Percentiles rank a stretch among this genome's conserved stretches.
These are phyloP conservation scores for Spinacia oleracea DNA, from an alignment of 179 eudicot genomes.

Conservation along the genomic window DNA sequence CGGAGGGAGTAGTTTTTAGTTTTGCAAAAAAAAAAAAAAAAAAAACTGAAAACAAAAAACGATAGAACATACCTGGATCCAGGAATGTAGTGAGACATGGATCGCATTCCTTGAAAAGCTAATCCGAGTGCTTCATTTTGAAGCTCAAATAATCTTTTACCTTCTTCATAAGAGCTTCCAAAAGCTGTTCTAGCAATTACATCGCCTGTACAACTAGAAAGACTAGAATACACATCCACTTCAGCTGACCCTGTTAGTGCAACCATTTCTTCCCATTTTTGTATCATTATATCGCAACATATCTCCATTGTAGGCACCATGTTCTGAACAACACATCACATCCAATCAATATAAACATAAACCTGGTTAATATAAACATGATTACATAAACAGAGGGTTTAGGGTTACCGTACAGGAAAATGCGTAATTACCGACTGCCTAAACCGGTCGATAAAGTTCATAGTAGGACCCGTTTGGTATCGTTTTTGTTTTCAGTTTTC, in stretches of 20 bases:
- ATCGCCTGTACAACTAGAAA: constrained; percentile 7
- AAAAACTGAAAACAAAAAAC: too few relatives aligned
- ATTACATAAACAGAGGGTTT: too few relatives aligned
- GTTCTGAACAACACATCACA: background rate
- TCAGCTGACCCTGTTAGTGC: background rate
- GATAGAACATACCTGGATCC: constrained; percentile 20
- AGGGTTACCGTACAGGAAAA: too few relatives aligned
- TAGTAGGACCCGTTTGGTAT: too few relatives aligned
- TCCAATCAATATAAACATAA: too few relatives aligned
- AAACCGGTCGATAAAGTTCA: too few relatives aligned
- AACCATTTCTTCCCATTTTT: constrained; percentile 22
- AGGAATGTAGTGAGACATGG: constrained; percentile 4
- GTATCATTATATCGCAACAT: constrained; percentile 12
- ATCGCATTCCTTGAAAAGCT: constrained; percentile 1
- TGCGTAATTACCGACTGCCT: too few relatives aligned
- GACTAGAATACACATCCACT: constrained; percentile 13
- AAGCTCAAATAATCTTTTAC: constrained; percentile 13
- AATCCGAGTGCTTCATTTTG: constrained; percentile 6
- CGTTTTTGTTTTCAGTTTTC: too few relatives aligned
- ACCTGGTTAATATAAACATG: too few relatives aligned
- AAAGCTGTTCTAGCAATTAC: constrained; percentile 24
- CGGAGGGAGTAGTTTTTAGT: too few relatives aligned
- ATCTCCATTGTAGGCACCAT: constrained; percentile 22
- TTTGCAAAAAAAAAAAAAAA: too few relatives aligned
- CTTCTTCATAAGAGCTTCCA: constrained; percentile 26